Evolutionary conservation across 2,329 filamentous ascomycete species (phyloP).

Genomic region (Raffaelea ambrosiae): DNA sequence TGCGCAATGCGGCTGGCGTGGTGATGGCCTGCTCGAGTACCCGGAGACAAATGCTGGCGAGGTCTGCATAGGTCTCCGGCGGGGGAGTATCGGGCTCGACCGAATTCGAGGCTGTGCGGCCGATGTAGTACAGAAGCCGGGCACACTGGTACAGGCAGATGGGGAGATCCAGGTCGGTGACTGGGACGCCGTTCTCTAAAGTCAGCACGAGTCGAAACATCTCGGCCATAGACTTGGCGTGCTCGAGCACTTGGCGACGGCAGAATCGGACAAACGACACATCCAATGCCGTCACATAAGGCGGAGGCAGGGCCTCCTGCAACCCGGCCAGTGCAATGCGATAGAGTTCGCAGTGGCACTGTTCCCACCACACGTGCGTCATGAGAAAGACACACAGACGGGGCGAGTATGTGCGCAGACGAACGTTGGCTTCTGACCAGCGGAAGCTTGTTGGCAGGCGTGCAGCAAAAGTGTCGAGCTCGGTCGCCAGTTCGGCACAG

Average conservation of each 20-base stretch:
- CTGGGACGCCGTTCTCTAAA: slow-evolving; percentile 39
- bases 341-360: slow-evolving; percentile 50
- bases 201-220: slow-evolving; percentile 45
- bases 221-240: slow-evolving; percentile 45
- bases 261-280: slow-evolving; percentile 36
- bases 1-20: slow-evolving; percentile 40
- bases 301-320: slow-evolving; percentile 39
- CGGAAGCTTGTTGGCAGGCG: slow-evolving; percentile 47
- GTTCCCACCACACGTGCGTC: slow-evolving; percentile 52
- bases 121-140: slow-evolving; percentile 40
- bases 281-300: slow-evolving; percentile 33
- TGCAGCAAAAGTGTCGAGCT: slow-evolving; percentile 41
- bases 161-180: slow-evolving; percentile 46
- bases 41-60: slow-evolving; percentile 40
- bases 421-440: slow-evolving; percentile 48
- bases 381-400: slow-evolving; percentile 50
- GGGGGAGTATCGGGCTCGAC: slow-evolving; percentile 29
- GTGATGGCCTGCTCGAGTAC: slow-evolving; percentile 42
- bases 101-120: slow-evolving; percentile 9
- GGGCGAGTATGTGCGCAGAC: slow-evolving; percentile 47
- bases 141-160: slow-evolving; percentile 48
- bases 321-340: slow-evolving; percentile 43
- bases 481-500: slow-evolving; percentile 36
- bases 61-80: slow-evolving; percentile 34
- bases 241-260: slow-evolving; percentile 42